Evolutionary conservation across 352 stramenopile genomes (phyloP), one percentile per base, ranked within the genome.

Genomic region (Lagenidium giganteum): DNA sequence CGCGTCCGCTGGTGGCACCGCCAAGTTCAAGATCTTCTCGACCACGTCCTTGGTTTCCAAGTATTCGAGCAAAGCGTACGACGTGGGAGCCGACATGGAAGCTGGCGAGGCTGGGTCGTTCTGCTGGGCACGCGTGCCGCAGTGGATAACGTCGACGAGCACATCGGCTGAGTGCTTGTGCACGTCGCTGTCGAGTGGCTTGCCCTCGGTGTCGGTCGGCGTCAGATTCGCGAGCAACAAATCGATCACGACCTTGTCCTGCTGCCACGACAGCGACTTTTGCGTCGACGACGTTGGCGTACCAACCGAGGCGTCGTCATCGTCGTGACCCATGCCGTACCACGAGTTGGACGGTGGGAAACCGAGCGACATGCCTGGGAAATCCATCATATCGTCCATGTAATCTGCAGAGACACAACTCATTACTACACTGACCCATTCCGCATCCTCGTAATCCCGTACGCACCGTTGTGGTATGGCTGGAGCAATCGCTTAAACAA

Each of bases 351-450:
- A 82, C 5, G 73, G 66, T 12, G 78, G 70, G 46, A 85, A 87
- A 17, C 65, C 70, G 38, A 87, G 72, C n/a, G 69, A 77, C 63
- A 86, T 84, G 23, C 76, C 78, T 0, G 78, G 73, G 37, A 91
- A 93, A 34, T 93, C 81, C 76, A 93, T 88, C 40, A 73, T 78
- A 41, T 89, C 81, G 55, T 91, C 81, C 73, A 90, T 81, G 53
- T 85, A 90, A 47, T 93, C 80, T 75, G 29, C 33, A 35, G 26
- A 5, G 21, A 23, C n/a, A 41, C 14, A 42, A 3, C 22, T 24
- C 9, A 24, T 43, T 30, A 44, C 4, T 21, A 23, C 5, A 24
- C 25, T 21, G 5, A 38, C 38, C 36, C 27, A 14, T 12, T 13
- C 35, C 12, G 14, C n/a, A 14, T 7, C 12, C 12, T 22, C 7